Evolutionary conservation across 2,329 filamentous ascomycete species (phyloP).

Genomic region (Chaetomiaceae sp.): DNA sequence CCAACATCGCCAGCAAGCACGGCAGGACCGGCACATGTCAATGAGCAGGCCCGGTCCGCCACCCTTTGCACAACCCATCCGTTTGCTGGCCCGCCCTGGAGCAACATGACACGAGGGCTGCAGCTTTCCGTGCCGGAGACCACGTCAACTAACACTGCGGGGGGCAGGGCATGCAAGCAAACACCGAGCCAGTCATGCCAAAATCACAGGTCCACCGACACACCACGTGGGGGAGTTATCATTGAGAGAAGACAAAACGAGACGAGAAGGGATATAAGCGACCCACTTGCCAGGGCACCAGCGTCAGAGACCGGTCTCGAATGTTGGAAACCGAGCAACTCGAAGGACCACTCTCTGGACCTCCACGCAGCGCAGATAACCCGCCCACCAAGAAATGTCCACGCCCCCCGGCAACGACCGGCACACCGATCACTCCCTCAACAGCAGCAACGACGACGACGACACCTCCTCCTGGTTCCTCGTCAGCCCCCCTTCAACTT

Average conservation of each 20-base stretch:
- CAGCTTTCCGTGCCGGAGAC: conserved; percentile 8
- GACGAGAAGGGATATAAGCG: background rate
- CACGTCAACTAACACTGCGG: conserved; percentile 7
- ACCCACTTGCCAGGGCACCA: background rate
- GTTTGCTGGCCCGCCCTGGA: background rate
- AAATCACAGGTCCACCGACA: background rate
- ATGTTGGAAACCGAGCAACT: too few relatives aligned
- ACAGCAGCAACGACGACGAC: background rate
- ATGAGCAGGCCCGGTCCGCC: background rate
- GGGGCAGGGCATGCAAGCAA: background rate
- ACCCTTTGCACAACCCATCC: background rate
- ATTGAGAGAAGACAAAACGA: background rate
- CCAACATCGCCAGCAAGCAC: background rate
- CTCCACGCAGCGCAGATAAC: too few relatives aligned
- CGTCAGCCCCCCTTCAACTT: background rate
- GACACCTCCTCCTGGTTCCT: background rate
- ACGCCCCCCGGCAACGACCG: too few relatives aligned
- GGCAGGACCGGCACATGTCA: background rate
- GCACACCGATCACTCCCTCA: too few relatives aligned
- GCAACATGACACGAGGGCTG: conserved; percentile 8
- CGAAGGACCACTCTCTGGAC: background rate
- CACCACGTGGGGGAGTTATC: background rate
- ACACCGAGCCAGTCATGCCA: background rate
- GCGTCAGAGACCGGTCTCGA: background rate
- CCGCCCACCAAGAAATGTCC: too few relatives aligned